These are phyloP conservation scores for Xylaria venustula DNA, from an alignment of 495 filamentous ascomycete genomes.

Conservation along the genomic window DNA sequence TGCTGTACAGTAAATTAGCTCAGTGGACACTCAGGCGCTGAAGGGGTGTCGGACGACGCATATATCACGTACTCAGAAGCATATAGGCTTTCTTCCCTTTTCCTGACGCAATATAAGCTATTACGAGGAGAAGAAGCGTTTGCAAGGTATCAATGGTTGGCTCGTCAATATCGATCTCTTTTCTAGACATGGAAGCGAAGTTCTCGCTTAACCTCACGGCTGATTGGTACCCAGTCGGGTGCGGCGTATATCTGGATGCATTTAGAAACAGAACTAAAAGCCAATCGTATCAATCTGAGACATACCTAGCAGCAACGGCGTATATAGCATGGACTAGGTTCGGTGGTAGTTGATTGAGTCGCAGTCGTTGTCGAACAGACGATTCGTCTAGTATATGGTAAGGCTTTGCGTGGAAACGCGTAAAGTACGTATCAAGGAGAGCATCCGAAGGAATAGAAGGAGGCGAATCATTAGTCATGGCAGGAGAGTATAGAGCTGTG, in stretches of 20 bases:
- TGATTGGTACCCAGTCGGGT: constrained; percentile 59
- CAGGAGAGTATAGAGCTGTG: constrained; percentile 36
- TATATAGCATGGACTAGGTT: constrained; percentile 69
- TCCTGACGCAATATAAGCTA: constrained; percentile 72
- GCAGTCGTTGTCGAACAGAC: constrained; percentile 62
- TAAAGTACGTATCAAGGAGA: constrained; percentile 74
- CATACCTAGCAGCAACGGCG: constrained; percentile 68
- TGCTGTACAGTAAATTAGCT: constrained; percentile 42
- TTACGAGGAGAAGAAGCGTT: constrained; percentile 70
- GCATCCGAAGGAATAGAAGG: constrained; percentile 51
- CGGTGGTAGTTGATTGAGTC: constrained; percentile 61
- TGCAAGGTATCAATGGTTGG: constrained; percentile 75
- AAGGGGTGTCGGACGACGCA: not conserved
- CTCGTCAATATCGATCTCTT: constrained; percentile 72
- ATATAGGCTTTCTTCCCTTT: constrained; percentile 83
- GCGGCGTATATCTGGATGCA: constrained; percentile 57
- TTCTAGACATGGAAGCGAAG: constrained; percentile 63
- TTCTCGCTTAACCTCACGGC: constrained; percentile 62
- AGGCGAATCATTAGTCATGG: constrained; percentile 37
- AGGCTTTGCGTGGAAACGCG: constrained; percentile 72
- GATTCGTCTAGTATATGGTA: constrained; percentile 76
- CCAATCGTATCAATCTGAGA: constrained; percentile 7
- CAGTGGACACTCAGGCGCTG: not conserved
- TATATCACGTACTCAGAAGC: constrained; percentile 61
- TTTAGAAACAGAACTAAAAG: constrained; percentile 5